Conservation (phyloP, 2,329 filamentous ascomycete genomes). For the Aspergillus piperis region DNA sequence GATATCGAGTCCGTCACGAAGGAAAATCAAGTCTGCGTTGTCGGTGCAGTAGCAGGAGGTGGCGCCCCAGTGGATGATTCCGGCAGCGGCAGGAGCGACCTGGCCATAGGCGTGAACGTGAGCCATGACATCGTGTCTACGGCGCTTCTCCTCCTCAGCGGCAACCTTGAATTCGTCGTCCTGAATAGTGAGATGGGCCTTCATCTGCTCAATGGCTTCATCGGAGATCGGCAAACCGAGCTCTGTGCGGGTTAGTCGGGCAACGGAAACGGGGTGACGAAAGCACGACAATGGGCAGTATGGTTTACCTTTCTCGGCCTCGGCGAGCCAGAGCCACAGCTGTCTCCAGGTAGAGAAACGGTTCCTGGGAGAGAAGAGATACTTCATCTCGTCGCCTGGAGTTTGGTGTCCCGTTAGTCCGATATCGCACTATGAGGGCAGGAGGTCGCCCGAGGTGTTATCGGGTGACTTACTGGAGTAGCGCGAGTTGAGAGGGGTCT, state of each 20-base stretch:
- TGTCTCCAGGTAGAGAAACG: constrained; percentile 78
- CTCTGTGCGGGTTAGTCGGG: constrained; percentile 49
- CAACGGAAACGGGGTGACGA: constrained; percentile 9
- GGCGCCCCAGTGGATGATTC: constrained; percentile 78
- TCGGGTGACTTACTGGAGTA: constrained; percentile 61
- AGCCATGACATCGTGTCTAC: constrained; percentile 66
- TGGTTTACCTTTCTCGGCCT: constrained; percentile 64
- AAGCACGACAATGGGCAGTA: constrained; percentile 5
- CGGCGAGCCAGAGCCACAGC: constrained; percentile 82
- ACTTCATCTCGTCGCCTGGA: constrained; percentile 66
- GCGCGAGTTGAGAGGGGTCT: constrained; percentile 69
- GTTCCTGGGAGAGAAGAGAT: constrained; percentile 75
- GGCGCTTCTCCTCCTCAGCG: constrained; percentile 71
- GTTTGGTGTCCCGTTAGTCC: constrained; percentile 23
- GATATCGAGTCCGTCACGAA: constrained; percentile 73
- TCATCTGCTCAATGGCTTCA: constrained; percentile 76
- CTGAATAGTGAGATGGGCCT: constrained; percentile 70
- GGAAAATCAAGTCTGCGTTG: constrained; percentile 76
- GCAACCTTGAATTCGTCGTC: constrained; percentile 77
- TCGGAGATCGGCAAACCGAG: constrained; percentile 72
- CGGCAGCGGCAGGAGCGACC: constrained; percentile 73
- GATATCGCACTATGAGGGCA: neutral
- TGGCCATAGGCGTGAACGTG: constrained; percentile 75
- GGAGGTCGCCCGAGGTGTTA: neutral
- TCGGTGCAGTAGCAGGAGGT: constrained; percentile 64